Base-by-base conservation (phyloP, 1,284 basidiomycete genomes). In the Ganoderma leucocontextum region DNA sequence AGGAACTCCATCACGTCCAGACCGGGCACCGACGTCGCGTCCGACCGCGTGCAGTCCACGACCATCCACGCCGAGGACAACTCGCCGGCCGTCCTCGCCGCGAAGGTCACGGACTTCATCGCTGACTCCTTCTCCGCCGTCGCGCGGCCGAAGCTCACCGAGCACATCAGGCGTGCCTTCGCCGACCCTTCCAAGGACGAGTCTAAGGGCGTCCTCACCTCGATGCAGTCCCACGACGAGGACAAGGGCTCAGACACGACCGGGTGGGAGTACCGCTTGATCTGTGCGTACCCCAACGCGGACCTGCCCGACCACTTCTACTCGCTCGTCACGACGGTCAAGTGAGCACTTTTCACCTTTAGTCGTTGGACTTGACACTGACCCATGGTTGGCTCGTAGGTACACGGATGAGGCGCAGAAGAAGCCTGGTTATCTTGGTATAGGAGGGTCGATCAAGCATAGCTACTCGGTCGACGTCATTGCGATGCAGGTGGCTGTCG, bases 201-300 rank as follows among this genome's bases (percentile, higher is more conserved):
- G 2, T 25, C 47, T 10, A 49, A 49, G 22, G 47, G 47, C 10
- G 47, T 49, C 22, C 47, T 49, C 22, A 49, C 47, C 12, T 4
- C n/a, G 10, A 49, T 19, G 47, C 10, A 8, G 22, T 49, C 47
- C 10, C 47, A 49, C 47, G 47, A 49, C 22, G 10, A 12, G 22
- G 47, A 22, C 10, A 49, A 49, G 47, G 47, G 47, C 22, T 4
- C 12, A 22, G 10, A 49, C 22, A 49, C 25, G 22, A 49, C 47
- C 47, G n/a, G 47, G 47, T 49, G 47, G 47, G 47, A 49, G 47
- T 49, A 49, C 47, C 47, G 47, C 47, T 25, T 49, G 47, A 49
- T 49, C 47, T 49, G 47, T 1, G 47, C 47, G 22, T 49, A 49
- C 47, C 47, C 47, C 22, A 49, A 25, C 22, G 47, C 47, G 22